A percentile compares a stretch with the other conserved stretches of the same genome.
These are phyloP conservation scores for Penicillium canariense DNA, from an alignment of 495 filamentous ascomycete genomes.

Conservation along the genomic window DNA sequence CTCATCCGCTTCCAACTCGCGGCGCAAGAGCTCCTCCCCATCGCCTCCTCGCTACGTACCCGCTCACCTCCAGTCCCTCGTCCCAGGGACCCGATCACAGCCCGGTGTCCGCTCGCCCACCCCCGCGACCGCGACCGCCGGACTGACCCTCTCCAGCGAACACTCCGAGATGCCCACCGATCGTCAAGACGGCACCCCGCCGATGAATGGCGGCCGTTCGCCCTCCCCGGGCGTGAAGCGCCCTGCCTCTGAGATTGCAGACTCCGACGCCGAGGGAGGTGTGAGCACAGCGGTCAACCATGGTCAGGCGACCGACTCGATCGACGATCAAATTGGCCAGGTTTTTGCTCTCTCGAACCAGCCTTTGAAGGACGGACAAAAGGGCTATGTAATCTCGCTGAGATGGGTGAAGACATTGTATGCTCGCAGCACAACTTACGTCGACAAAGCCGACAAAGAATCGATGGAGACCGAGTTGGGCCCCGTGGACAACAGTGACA, in stretches of 20 bases:
- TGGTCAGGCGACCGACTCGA: constrained; percentile 44
- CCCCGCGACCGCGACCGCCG: constrained; percentile 66
- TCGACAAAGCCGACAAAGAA: constrained; percentile 56
- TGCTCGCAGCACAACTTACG: constrained; percentile 59
- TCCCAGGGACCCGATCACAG: constrained; percentile 41
- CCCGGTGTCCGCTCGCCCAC: constrained; percentile 46
- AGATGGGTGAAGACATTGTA: constrained; percentile 76
- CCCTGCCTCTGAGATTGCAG: constrained; percentile 49
- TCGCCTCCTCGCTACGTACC: constrained; percentile 55
- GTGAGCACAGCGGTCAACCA: constrained; percentile 14
- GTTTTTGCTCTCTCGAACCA: constrained; percentile 57
- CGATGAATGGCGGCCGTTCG: constrained; percentile 33
- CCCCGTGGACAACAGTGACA: constrained; percentile 82
- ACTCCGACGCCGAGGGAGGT: constrained; percentile 30
- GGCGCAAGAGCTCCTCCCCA: constrained; percentile 33
- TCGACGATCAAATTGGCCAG: constrained; percentile 74
- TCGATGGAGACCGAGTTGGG: constrained; percentile 64
- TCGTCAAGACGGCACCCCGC: constrained; percentile 25
- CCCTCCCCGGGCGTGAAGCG: constrained; percentile 54
- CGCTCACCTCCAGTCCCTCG: constrained; percentile 60
- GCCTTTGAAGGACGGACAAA: constrained; percentile 62
- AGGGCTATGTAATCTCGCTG: constrained; percentile 74
- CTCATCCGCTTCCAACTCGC: constrained; percentile 33
- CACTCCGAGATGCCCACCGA: constrained; percentile 52
- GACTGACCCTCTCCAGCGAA: constrained; percentile 65